Evolutionary conservation across 306 rosid species (phyloP).

Genomic region (Cucurbita moschata): DNA sequence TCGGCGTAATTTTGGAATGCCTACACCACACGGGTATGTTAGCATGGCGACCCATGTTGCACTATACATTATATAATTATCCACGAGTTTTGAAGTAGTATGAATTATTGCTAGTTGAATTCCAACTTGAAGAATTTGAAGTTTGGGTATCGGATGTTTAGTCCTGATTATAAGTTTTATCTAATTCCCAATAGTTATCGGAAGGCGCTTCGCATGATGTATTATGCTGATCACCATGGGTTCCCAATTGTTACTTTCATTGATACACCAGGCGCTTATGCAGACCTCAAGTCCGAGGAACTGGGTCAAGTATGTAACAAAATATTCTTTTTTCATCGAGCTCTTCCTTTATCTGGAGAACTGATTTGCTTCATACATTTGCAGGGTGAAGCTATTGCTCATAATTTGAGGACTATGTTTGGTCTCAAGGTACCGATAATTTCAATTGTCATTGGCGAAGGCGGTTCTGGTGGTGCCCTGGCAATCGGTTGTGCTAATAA

Average conservation of each 20-base stretch:
- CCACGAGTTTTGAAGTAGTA: neutral
- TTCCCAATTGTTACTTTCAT: conserved; percentile 82
- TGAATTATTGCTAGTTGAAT: neutral
- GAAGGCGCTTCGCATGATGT: conserved; percentile 85
- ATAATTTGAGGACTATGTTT: conserved; percentile 79
- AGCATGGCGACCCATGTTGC: neutral
- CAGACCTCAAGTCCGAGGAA: conserved; percentile 88
- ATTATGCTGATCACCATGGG: conserved; percentile 83
- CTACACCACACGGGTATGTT: conserved; percentile 96
- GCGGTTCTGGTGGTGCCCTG: conserved; percentile 99
- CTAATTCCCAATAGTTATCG: conserved; percentile 53
- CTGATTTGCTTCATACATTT: conserved; percentile 17
- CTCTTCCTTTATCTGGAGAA: conserved; percentile 10
- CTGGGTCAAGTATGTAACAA: conserved; percentile 57
- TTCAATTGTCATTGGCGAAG: conserved; percentile 94
- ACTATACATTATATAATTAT: neutral
- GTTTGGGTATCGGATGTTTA: conserved; percentile 7
- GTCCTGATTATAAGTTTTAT: conserved; percentile 14
- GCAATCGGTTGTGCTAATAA: conserved; percentile 96
- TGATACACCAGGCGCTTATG: conserved; percentile 95
- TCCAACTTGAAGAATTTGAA: neutral
- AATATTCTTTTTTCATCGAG: neutral
- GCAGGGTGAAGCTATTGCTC: conserved; percentile 99
- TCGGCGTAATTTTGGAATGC: conserved; percentile 93
- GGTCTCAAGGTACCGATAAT: conserved; percentile 86